Evolutionary conservation across 257 asterid species (phyloP).

Genomic region (Gentiana macrophylla): DNA sequence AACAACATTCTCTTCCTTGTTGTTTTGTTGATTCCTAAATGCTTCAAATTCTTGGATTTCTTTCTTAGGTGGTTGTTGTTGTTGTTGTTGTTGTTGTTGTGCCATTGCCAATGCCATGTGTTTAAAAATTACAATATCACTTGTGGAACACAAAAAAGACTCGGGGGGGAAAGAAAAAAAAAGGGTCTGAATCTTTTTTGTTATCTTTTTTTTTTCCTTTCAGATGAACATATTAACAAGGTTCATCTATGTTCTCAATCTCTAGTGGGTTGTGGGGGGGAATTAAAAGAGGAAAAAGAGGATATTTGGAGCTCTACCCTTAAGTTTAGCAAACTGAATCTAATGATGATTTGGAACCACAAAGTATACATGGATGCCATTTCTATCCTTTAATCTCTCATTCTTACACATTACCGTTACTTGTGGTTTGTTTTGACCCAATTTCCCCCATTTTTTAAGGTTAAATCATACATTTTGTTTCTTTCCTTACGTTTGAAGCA

Average conservation of each 20-base stretch:
- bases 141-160: slow-evolving; percentile 7
- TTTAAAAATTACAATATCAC: neutral
- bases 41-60: slow-evolving; percentile 11
- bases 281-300: slow-evolving; percentile 1
- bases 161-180: neutral
- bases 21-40: slow-evolving; percentile 1
- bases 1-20: slow-evolving; percentile 6
- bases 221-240: neutral
- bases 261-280: neutral
- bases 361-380: neutral
- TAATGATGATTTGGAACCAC: slow-evolving; percentile 1
- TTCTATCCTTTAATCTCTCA: slow-evolving; percentile 1
- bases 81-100: neutral
- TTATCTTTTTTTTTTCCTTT: neutral
- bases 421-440: slow-evolving; percentile 2
- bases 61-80: slow-evolving; percentile 19
- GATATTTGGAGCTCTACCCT: slow-evolving; percentile 37
- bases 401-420: slow-evolving; percentile 12
- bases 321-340: slow-evolving; percentile 22
- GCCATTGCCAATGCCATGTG: neutral
- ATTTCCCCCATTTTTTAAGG: slow-evolving; percentile 11
- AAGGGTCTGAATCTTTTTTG: neutral
- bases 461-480: neutral
- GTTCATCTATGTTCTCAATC: neutral
- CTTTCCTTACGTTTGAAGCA: no score